These are phyloP conservation scores for Terana coerulea DNA, from an alignment of 768 basidiomycete genomes.

Conservation along the genomic window DNA sequence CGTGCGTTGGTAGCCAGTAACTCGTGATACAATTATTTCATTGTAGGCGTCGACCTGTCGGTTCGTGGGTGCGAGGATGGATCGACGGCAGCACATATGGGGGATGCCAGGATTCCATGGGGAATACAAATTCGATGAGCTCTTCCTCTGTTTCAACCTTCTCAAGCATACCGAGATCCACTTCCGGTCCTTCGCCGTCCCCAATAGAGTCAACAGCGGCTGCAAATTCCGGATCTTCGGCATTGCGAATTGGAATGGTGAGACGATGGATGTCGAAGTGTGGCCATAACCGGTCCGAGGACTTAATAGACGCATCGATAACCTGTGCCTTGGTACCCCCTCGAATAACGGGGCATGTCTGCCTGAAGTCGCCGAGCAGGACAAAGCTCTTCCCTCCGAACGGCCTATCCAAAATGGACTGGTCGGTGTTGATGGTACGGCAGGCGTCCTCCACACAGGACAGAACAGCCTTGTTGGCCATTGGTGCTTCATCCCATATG, in stretches of 20 bases:
- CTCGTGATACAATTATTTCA: slow-evolving; percentile 22
- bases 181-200: slow-evolving; percentile 26
- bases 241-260: slow-evolving; percentile 32
- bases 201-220: slow-evolving; percentile 37
- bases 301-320: slow-evolving; percentile 34
- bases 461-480: slow-evolving; percentile 28
- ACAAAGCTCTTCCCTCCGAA: slow-evolving; percentile 38
- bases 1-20: slow-evolving; percentile 23
- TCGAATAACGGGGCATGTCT: slow-evolving; percentile 36
- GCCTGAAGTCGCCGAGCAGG: slow-evolving; percentile 37
- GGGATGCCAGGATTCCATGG: slow-evolving; percentile 26
- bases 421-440: slow-evolving; percentile 19
- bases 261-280: slow-evolving; percentile 26
- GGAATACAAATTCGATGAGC: slow-evolving; percentile 28
- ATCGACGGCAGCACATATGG: slow-evolving; percentile 22
- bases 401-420: slow-evolving; percentile 20
- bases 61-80: slow-evolving; percentile 38
- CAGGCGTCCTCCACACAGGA: slow-evolving; percentile 28
- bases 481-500: slow-evolving; percentile 42
- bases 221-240: slow-evolving; percentile 32
- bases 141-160: slow-evolving; percentile 12
- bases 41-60: slow-evolving; percentile 34
- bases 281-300: slow-evolving; percentile 32
- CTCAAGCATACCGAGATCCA: slow-evolving; percentile 23
- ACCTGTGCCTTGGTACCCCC: slow-evolving; percentile 26